Evolutionary conservation across 106 monocot genomes (phyloP), one percentile per base, ranked within the genome.

Genomic region (Dioscorea dumetorum): DNA sequence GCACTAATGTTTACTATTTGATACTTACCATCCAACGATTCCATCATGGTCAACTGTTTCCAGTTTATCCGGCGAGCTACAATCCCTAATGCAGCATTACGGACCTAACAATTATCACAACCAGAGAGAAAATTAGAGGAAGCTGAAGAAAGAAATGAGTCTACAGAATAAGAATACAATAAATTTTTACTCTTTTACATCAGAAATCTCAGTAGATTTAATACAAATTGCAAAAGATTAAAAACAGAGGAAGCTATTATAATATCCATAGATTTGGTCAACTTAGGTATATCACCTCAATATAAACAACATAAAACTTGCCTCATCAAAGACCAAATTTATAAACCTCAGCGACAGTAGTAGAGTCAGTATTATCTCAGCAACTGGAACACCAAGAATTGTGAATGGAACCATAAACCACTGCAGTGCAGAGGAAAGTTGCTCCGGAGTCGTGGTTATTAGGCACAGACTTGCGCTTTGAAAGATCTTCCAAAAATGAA

Each of bases 381-480:
- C 49, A 24, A 99, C 83, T 21, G 97, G 92, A 66, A 81, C 97
- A 49, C 90, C 85, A 73, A 93, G 60, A 22, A 60, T 49, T 21
- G 64, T 65, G 61, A 99, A 78, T 52, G 92, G 97, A 73, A 49
- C 53, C 90, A 99, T 90, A 75, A 99, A 90, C 97, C 97, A 99
- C 68, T 65, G 49, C 14, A 99, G 63, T 31, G 92, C 97, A 81
- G 83, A 89, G 68, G 87, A 92, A 83, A 99, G 84, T 79, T 93
- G 84, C 83, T 99, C 97, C 15, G 97, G 97, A 22, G 97, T 84
- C 54, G 97, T 99, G 59, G 97, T 93, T 48, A 90, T 72, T 71
- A 99, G 76, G 75, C 97, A 99, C 49, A 99, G 71, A 78, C 92
- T 99, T 59, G 90, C 92, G 84, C 92, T 99, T 99, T 99, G 97